Percentiles rank a stretch among this genome's conserved stretches.
Conservation (phyloP, 192 early-diverging fungal species). For the Thamnidium elegans region DNA sequence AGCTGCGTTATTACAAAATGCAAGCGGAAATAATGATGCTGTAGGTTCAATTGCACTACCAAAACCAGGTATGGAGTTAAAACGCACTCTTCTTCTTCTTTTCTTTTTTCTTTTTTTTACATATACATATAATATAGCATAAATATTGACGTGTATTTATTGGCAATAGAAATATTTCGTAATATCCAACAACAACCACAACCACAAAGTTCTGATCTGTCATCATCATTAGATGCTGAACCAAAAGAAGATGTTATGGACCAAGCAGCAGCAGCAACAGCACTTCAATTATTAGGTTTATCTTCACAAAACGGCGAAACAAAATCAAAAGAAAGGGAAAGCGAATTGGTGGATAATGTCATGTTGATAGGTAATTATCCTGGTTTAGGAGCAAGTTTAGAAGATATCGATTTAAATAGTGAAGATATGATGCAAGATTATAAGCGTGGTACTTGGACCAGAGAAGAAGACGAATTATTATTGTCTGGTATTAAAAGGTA, state of each 20-base stretch:
- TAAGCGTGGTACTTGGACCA: constrained; percentile 33
- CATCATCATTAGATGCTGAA: neutral
- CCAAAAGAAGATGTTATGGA: constrained; percentile 11
- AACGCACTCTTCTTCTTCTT: too few species aligned
- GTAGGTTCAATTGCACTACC: constrained; percentile 16
- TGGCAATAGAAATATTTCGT: too few species aligned
- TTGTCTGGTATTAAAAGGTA: constrained; percentile 30
- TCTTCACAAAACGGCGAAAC: neutral
- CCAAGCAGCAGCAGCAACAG: constrained; percentile 28
- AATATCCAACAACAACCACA: too few species aligned
- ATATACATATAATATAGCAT: too few species aligned
- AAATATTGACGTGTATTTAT: too few species aligned
- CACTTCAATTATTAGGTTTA: constrained; percentile 23
- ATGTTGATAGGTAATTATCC: constrained; percentile 29
- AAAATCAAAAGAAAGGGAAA: constrained; percentile 3
- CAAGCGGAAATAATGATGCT: constrained; percentile 10
- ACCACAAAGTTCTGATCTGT: too few species aligned
- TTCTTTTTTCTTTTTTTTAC: too few species aligned
- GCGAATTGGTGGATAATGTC: neutral
- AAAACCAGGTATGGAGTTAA: constrained; percentile 17
- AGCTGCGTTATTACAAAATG: constrained; percentile 27
- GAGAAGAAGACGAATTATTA: constrained; percentile 33
- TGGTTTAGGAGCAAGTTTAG: constrained; percentile 6
- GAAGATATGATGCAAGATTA: constrained; percentile 28
- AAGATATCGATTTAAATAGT: constrained; percentile 7